Evolutionary conservation across 164 flowering plant genomes (phyloP).

Genomic region (Tetracentron sinense): DNA sequence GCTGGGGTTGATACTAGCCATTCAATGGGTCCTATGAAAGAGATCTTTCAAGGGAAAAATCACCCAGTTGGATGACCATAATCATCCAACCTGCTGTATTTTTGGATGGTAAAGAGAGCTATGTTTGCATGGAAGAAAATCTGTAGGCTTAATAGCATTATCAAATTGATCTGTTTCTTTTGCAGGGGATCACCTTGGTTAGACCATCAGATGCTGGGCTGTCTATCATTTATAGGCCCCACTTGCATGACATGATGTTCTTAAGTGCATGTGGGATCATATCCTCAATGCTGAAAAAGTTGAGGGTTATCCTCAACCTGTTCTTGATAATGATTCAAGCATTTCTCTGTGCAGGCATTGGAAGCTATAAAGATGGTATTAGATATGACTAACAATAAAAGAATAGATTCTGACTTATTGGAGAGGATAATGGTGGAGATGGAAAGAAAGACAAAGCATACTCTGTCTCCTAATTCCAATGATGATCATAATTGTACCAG

Average conservation of each 20-base stretch:
- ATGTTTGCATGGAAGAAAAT: neutral
- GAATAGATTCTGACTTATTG: constrained; percentile 56
- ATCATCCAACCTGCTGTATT: neutral
- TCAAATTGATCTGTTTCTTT: neutral
- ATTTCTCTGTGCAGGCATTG: constrained; percentile 49
- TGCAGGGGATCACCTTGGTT: neutral
- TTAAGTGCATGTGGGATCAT: neutral
- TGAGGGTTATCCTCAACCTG: neutral
- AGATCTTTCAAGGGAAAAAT: neutral
- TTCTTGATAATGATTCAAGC: neutral
- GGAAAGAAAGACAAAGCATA: constrained; percentile 37
- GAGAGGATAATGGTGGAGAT: constrained; percentile 56
- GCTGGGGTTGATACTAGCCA: neutral
- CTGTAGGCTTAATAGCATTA: too few relatives aligned
- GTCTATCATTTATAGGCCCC: neutral
- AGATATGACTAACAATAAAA: constrained; percentile 53
- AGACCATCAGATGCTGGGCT: neutral
- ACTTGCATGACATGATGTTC: neutral
- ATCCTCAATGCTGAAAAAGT: neutral
- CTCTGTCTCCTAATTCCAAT: constrained; percentile 3
- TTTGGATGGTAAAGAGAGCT: neutral
- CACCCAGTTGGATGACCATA: neutral
- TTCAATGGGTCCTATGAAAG: neutral
- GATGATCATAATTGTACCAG: constrained; percentile 5
- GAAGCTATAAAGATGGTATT: constrained; percentile 74